phyloP scores from a whole-genome alignment of 768 basidiomycete species.

The Termitomyces sp. region DNA sequence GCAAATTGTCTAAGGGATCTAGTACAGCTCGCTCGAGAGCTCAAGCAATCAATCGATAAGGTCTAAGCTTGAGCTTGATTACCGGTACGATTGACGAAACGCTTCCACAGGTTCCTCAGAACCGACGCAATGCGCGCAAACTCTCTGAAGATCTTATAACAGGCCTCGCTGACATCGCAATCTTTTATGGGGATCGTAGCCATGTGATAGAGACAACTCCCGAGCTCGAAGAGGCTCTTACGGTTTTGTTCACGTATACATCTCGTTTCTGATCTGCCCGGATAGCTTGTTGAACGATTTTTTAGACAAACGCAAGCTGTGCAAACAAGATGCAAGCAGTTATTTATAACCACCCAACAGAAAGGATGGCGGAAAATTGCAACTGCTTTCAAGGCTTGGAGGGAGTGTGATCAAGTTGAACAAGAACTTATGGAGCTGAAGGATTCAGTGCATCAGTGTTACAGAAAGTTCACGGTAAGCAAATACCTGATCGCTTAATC shows the following conservation, averaged over 20 bases:
- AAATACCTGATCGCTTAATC: background rate
- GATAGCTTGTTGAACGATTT: background rate
- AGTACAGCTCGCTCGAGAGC: slow-evolving; percentile 5
- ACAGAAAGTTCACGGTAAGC: slow-evolving; percentile 13
- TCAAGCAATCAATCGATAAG: slow-evolving; percentile 8
- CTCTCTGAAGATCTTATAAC: slow-evolving; percentile 6
- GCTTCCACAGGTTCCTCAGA: slow-evolving; percentile 7
- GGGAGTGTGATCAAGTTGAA: slow-evolving; percentile 4
- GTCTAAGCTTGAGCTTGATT: background rate
- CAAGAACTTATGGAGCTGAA: slow-evolving; percentile 8
- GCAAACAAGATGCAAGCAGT: background rate
- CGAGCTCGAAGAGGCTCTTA: slow-evolving; percentile 6
- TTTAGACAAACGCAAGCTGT: background rate
- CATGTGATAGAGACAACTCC: slow-evolving; percentile 1
- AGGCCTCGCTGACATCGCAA: slow-evolving; percentile 7
- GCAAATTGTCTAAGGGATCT: slow-evolving; percentile 2
- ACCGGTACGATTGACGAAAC: background rate
- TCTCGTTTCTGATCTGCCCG: background rate
- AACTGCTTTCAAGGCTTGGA: slow-evolving; percentile 5
- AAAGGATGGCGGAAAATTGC: slow-evolving; percentile 6
- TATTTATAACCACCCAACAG: background rate
- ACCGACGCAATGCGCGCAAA: slow-evolving; percentile 5
- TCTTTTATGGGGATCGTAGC: slow-evolving; percentile 7
- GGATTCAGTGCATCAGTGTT: slow-evolving; percentile 9
- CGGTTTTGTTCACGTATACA: background rate